Evolutionary conservation across 225 moss, liverwort and hornwort genomes (phyloP).

Genomic region (Thuidium tamariscinum): DNA sequence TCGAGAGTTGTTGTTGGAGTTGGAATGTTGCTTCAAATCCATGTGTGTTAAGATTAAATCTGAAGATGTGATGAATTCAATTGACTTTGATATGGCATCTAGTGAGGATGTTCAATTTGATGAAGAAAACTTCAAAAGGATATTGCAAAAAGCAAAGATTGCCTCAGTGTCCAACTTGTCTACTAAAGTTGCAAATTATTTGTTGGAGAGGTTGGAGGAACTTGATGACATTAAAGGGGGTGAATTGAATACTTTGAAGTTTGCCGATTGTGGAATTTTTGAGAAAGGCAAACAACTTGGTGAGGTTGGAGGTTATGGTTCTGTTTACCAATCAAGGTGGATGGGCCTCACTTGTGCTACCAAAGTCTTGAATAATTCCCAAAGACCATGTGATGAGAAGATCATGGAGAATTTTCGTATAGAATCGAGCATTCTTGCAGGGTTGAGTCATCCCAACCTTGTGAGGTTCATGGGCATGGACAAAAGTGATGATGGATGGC

Average conservation of each 20-base stretch:
- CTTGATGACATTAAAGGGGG: neutral
- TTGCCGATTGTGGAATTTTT: neutral
- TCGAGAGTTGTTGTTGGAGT: no score
- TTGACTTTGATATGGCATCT: neutral
- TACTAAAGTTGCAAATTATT: neutral
- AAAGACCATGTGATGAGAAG: neutral
- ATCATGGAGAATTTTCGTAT: neutral
- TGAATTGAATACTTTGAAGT: neutral
- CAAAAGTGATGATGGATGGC: neutral
- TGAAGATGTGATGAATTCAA: neutral
- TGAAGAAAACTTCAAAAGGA: neutral
- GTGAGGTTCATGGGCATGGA: neutral
- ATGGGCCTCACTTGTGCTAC: neutral
- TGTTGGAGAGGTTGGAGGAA: neutral
- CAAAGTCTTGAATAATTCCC: neutral
- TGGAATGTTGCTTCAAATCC: neutral
- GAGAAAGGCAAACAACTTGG: neutral
- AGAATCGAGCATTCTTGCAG: neutral
- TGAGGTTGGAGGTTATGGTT: neutral
- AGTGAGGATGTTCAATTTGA: neutral
- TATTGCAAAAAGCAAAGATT: neutral
- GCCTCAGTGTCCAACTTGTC: rapidly evolving
- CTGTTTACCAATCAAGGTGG: neutral
- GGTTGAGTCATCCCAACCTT: neutral
- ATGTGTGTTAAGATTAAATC: neutral